Base-by-base conservation (phyloP, 495 filamentous ascomycete species). In the Talaromyces stipitatus region DNA sequence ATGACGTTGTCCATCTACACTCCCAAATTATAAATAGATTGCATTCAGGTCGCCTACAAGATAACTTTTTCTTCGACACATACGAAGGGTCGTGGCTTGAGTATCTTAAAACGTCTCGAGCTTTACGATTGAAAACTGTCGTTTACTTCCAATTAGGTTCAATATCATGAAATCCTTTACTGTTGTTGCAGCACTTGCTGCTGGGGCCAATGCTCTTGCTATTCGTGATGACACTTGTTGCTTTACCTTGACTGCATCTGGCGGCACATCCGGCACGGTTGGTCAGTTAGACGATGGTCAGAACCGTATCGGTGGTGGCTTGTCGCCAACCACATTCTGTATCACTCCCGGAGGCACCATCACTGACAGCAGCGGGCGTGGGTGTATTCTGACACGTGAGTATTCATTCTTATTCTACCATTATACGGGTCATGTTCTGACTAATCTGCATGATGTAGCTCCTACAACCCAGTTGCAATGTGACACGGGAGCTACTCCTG, bases 381-480 rank as follows among this genome's bases (percentile, higher is more conserved):
- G 82, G 36, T 87, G 83, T 55, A 78, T 85, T 58, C 58, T 85
- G 27, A 85, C 82, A 26, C 64, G 78, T 82, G 61, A 69, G 69
- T 32, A 28, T 14, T 24, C 33, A 60, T 54, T 43, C 16, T 33
- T 45, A 26, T 18, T 18, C 45, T 61, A 56, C 38, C 16, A 41
- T 59, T 64, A 30, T 59, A 30, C 53, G n/a, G n/a, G n/a, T 66
- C 53, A 52, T 54, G 46, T 66, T 63, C 28, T 54, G 48, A 28
- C 60, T 38, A 58, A 26, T 59, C 60, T 28, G 26, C 55, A 20
- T 51, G 32, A 46, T 61, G 16, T 54, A 82, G 77, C 77, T 9
- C 73, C 77, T 2, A 82, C 80, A 4, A 78, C 78, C 12, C 82
- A 88, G 59, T 81, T 82, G 47, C 85, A 88, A 65, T 90, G 86